Base-by-base conservation (phyloP, 768 basidiomycete species). In the Boletus subparvulus region DNA sequence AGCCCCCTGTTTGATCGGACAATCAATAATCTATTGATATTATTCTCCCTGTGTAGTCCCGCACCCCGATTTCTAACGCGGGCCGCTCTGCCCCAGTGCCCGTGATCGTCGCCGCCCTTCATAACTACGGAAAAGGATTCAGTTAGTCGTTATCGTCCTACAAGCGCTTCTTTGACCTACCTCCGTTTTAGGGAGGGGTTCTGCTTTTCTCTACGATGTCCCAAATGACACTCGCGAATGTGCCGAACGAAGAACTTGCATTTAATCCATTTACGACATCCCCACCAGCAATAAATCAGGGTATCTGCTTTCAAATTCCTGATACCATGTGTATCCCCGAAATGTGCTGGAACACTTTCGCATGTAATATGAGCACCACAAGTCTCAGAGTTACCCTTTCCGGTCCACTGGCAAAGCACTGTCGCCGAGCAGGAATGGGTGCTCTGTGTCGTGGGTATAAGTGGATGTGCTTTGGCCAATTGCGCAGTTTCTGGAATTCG, bases 231-330 rank as follows among this genome's bases (percentile, higher is more conserved):
- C 0, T 58, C 61, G 0, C 7, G 3, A 2, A 50, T 7, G 4
- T 62, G 61, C 0, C 61, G 60, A 4, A 1, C 11, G 14, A 58
- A 40, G 16, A 43, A 53, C 16, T 61, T 53, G 8, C 24, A 30
- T 4, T 0, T 3, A 13, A 13, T 0, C 1, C 0, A 0, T 21
- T 13, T 16, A 3, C 0, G 1, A 30, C 54, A 58, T 1, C 30
- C 45, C 0, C 60, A 61, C 0, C 1, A 0, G 9, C 60, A 61
- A 0, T 1, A 0, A 8, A 44, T 4, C 14, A 1, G 17, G 17
- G 37, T 2, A 4, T 2, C n/a, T 36, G 0, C 2, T 1, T 1
- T 9, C 37, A n/a, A 33, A 2, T 4, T 0, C 33, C 10, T 43
- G 17, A 61, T 10, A 3, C 9, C 33, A 10, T 61, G 60, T 4